Conservation (phyloP, 176 grass and related monocot species). For the Juncus inflexus region DNA sequence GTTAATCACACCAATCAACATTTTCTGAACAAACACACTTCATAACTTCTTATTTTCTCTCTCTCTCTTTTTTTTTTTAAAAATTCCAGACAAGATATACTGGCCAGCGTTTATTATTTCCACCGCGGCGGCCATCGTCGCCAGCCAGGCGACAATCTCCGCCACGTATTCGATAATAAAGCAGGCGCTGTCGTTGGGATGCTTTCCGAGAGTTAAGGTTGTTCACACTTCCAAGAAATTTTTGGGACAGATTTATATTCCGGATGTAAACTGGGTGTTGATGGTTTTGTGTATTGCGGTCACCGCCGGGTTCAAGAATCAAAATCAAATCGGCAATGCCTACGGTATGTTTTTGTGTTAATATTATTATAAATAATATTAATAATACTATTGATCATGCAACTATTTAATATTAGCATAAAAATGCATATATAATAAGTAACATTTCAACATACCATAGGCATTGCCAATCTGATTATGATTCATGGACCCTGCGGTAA, state of each 20-base stretch:
- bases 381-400: neutral
- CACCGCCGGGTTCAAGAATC: conserved; percentile 95
- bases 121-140: conserved; percentile 85
- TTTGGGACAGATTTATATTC: conserved; percentile 98
- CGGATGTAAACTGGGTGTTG: conserved; percentile 96
- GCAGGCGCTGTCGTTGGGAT: conserved; percentile 83
- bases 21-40: too few species aligned
- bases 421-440: too few species aligned
- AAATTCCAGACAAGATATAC: conserved; percentile 40
- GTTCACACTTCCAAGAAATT: conserved; percentile 98
- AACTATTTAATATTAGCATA: too few species aligned
- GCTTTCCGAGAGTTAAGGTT: conserved; percentile 89
- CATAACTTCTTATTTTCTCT: too few species aligned
- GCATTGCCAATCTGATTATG: neutral
- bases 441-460: too few species aligned
- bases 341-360: conserved; percentile 49
- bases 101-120: conserved; percentile 92
- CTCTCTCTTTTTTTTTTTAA: too few species aligned
- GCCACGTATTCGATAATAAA: conserved; percentile 99
- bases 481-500: conserved; percentile 95
- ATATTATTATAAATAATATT: neutral
- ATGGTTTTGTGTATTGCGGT: conserved; percentile 88
- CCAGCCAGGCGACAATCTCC: conserved; percentile 96
- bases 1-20: too few species aligned
- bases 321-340: conserved; percentile 92